phyloP scores from a whole-genome alignment of 2,329 filamentous ascomycete species.

The Xylaria arbuscula region DNA sequence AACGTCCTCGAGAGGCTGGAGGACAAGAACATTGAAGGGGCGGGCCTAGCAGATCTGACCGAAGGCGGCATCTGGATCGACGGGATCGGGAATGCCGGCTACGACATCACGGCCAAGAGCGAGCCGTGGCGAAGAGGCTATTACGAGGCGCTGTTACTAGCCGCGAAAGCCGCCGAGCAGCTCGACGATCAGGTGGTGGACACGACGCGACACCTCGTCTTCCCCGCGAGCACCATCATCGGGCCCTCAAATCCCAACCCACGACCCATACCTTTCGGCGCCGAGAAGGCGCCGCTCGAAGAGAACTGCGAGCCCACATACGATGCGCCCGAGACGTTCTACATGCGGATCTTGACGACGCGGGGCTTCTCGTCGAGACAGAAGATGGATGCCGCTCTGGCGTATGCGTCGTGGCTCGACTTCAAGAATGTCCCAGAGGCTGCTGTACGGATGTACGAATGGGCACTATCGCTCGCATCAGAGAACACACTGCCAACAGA shows the following conservation, averaged over 20 bases:
- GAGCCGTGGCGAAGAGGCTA: conserved; percentile 90
- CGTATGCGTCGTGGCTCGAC: conserved; percentile 86
- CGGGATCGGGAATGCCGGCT: conserved; percentile 63
- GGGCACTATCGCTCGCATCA: conserved; percentile 80
- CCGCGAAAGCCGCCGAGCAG: conserved; percentile 80
- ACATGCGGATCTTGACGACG: conserved; percentile 83
- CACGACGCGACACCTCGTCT: conserved; percentile 71
- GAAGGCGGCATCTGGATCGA: conserved; percentile 65
- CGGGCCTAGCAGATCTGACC: conserved; percentile 68
- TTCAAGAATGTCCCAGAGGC: conserved; percentile 75
- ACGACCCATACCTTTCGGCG: conserved; percentile 74
- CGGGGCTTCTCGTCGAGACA: conserved; percentile 83
- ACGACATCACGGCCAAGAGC: conserved; percentile 78
- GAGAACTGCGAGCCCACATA: conserved; percentile 79
- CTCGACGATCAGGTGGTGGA: conserved; percentile 83
- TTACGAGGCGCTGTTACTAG: conserved; percentile 81
- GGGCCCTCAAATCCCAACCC: conserved; percentile 88
- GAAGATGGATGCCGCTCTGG: conserved; percentile 81
- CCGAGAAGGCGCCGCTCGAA: conserved; percentile 73
- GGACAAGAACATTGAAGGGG: conserved; percentile 74
- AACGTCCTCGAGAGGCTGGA: conserved; percentile 75
- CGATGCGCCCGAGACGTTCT: conserved; percentile 78
- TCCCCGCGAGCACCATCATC: conserved; percentile 77
- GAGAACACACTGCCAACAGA: conserved; percentile 52
- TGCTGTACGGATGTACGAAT: conserved; percentile 77